These are phyloP conservation scores for Globisporangium paddicum DNA, from an alignment of 352 stramenopile species.

Conservation along the genomic window DNA sequence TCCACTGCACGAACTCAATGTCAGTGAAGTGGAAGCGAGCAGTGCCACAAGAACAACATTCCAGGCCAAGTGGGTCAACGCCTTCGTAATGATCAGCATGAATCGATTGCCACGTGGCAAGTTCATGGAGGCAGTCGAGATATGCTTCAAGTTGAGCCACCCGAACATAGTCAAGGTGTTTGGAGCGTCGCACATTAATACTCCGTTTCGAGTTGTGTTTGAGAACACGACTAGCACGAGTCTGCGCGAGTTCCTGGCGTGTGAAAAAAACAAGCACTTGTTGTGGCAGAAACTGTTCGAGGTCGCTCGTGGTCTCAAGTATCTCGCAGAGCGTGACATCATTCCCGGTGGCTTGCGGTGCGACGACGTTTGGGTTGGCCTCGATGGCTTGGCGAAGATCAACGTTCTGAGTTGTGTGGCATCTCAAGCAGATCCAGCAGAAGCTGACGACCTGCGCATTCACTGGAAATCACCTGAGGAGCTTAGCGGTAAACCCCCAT, in stretches of 20 bases:
- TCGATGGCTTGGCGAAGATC: conserved; percentile 1
- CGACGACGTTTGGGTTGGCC: conserved; percentile 1
- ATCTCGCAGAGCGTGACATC: conserved; percentile 8
- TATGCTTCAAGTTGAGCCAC: conserved; percentile 29
- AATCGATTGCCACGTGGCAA: too few relatives aligned
- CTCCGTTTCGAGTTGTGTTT: background rate
- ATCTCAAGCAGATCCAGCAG: too few relatives aligned
- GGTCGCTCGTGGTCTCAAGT: conserved; percentile 25
- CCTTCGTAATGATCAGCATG: too few relatives aligned
- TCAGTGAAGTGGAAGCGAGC: too few relatives aligned
- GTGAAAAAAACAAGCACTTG: background rate
- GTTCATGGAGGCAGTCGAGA: background rate
- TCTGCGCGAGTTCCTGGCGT: background rate
- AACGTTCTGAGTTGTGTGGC: too few relatives aligned
- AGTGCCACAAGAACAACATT: too few relatives aligned
- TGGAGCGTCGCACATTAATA: conserved; percentile 10
- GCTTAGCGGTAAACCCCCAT: background rate
- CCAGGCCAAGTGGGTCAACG: too few relatives aligned
- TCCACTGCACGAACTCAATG: too few relatives aligned
- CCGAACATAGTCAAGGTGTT: conserved; percentile 15
- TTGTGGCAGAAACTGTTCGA: conserved; percentile 4
- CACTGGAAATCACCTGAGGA: conserved; percentile 2
- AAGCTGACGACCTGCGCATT: too few relatives aligned
- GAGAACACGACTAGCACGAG: background rate
- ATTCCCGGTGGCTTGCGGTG: too few relatives aligned